Base-by-base conservation (phyloP, 371 early-diverging fungal species). In the Dichotomocladium elegans region DNA sequence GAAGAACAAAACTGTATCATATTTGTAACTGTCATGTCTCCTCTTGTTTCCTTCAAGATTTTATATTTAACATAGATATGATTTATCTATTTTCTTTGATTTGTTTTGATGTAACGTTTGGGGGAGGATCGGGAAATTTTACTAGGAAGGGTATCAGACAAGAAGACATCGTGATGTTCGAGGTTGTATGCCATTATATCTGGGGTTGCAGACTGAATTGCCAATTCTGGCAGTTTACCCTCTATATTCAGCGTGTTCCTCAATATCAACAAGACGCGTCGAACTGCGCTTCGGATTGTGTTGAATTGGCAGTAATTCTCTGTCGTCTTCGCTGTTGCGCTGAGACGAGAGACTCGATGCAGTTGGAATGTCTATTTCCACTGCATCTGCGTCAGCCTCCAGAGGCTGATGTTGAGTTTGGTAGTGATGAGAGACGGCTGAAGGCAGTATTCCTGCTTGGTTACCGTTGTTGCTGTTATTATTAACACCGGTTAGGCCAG, bases 311-410 rank as follows among this genome's bases (percentile, higher is more conserved):
- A 60, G 49, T 22, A 63, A 44, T 51, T 71, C 71, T 51, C 65
- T 62, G 28, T 66, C 66, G 28, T 53, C 60, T 29, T 47, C 41
- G 27, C 56, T 55, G 35, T 53, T 51, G 3, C 55, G 50, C 8
- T 53, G 58, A 10, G 58, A 47, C 24, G 54, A 51, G 21, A 71
- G 48, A 9, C 65, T 60, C 22, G 64, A 67, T 43, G 68, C 66
- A 21, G 72, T 74, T 25, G 75, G 75, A 40, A 71, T 74, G 25
- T 74, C 70, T 17, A 71, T 74, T 47, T 71, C 72, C 34, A 72
- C 60, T 24, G 75, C 72, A 47, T 72, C 75, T 1, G 58, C 60
- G n/a, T 68, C 70, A 5, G 55, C 24, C 35, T 48, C 41, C 21
- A 29, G 31, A 43, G 61, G 46, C 3, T 19, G 15, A 35, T 34